Conservation (phyloP, 2,329 filamentous ascomycete species). For the Coleophoma eucalyptorum region DNA sequence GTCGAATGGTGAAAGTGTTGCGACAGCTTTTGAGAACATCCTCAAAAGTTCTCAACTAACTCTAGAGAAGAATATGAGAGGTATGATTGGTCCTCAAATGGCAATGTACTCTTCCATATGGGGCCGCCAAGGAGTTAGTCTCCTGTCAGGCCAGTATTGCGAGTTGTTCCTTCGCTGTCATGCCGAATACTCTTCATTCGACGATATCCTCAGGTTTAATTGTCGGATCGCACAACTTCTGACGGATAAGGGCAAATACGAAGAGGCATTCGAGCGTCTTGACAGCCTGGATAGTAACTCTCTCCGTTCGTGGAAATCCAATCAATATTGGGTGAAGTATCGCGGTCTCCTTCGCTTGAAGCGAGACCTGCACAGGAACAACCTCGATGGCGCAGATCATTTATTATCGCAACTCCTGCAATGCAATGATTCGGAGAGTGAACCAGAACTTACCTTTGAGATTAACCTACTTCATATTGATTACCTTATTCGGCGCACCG, state of each 20-base stretch:
- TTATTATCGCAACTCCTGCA: conserved; percentile 52
- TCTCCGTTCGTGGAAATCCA: conserved; percentile 70
- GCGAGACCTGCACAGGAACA: conserved; percentile 54
- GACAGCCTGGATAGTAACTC: conserved; percentile 56
- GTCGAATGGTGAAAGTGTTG: conserved; percentile 62
- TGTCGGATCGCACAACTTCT: conserved; percentile 68
- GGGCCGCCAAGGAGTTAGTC: conserved; percentile 64
- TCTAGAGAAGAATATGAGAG: conserved; percentile 69
- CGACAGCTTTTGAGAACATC: conserved; percentile 68
- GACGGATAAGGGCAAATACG: conserved; percentile 65
- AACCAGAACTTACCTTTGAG: conserved; percentile 56
- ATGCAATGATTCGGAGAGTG: conserved; percentile 33
- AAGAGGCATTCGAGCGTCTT: conserved; percentile 59
- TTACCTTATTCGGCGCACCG: conserved; percentile 47
- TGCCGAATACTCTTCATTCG: conserved; percentile 57
- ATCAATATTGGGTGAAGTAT: conserved; percentile 69
- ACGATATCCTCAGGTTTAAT: conserved; percentile 73
- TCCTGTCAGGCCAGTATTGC: conserved; percentile 55
- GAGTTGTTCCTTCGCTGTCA: conserved; percentile 77
- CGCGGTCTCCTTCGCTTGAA: conserved; percentile 63
- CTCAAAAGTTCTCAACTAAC: conserved; percentile 81
- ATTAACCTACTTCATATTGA: conserved; percentile 58
- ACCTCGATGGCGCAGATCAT: conserved; percentile 51
- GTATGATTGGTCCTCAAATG: conserved; percentile 70
- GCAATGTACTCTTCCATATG: conserved; percentile 71